Percentiles rank a stretch among this genome's conserved stretches.
These are phyloP conservation scores for Pseudoturritis turrita DNA, from an alignment of 345 rosid genomes.

Conservation along the genomic window DNA sequence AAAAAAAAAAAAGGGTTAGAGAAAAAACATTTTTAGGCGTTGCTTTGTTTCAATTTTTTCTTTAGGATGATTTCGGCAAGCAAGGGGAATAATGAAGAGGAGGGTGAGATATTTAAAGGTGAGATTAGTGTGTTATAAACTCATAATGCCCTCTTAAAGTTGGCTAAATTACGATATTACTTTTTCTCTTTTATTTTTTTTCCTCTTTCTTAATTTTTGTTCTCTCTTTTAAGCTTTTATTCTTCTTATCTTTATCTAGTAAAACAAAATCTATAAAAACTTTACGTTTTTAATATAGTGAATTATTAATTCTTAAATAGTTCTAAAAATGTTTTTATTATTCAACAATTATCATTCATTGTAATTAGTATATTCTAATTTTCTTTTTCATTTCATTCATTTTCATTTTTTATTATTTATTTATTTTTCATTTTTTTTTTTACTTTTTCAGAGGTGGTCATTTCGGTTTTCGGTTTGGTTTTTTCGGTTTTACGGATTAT, in stretches of 20 bases:
- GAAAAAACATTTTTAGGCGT: slow-evolving; percentile 20
- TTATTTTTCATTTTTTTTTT: too few species aligned
- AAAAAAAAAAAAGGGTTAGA: background rate
- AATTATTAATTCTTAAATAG: too few species aligned
- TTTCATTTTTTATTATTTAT: too few species aligned
- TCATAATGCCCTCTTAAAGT: background rate
- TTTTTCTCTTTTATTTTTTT: background rate
- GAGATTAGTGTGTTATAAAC: background rate
- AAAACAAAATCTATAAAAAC: background rate
- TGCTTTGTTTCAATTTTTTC: background rate
- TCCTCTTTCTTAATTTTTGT: background rate
- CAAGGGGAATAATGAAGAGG: background rate
- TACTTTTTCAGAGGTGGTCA: too few species aligned
- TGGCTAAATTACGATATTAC: background rate
- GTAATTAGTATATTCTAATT: too few species aligned
- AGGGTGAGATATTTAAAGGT: slow-evolving; percentile 12
- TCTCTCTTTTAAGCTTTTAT: background rate
- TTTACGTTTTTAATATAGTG: too few species aligned
- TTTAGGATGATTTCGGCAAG: slow-evolving; percentile 16
- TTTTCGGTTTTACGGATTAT: too few species aligned
- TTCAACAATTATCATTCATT: too few species aligned
- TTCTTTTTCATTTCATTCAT: too few species aligned
- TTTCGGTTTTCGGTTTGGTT: too few species aligned
- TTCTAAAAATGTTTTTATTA: too few species aligned
- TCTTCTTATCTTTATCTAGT: background rate